Evolutionary conservation across 2,329 filamentous ascomycete species (phyloP).

Genomic region (Trichoderma breve): DNA sequence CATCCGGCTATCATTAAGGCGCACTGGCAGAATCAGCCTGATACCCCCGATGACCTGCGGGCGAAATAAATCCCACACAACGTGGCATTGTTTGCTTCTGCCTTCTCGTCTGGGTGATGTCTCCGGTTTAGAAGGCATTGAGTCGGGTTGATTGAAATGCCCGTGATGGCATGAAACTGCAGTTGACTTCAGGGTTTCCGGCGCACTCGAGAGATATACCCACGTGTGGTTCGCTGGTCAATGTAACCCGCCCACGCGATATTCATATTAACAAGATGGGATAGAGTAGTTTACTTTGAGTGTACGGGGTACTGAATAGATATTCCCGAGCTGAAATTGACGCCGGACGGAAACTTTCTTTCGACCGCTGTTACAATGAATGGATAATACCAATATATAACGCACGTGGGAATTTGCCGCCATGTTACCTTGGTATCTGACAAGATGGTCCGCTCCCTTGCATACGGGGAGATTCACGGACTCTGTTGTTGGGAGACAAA

Average conservation of each 20-base stretch:
- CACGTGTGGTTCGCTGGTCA: not conserved
- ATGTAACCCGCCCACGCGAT: not conserved
- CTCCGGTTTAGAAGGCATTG: not conserved
- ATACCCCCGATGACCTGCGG: constrained; percentile 40
- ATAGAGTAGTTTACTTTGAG: not conserved
- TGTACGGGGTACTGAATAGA: not conserved
- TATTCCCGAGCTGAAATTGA: not conserved
- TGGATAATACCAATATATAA: not conserved
- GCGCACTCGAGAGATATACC: not conserved
- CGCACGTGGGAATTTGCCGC: not conserved
- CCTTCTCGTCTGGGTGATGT: not conserved
- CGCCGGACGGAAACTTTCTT: not conserved
- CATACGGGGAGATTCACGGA: not conserved
- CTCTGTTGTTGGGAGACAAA: too few relatives aligned
- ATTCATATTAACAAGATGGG: not conserved
- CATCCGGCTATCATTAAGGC: constrained; percentile 52
- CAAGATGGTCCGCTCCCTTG: not conserved
- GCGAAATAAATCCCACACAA: not conserved
- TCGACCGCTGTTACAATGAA: not conserved
- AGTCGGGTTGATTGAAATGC: not conserved
- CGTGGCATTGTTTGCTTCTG: not conserved
- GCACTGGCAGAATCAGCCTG: constrained; percentile 53
- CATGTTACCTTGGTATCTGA: not conserved
- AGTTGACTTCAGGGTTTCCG: not conserved
- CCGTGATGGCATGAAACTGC: not conserved